These are phyloP conservation scores for Vitis hybrid DNA, from an alignment of 177 flowering plant species.

Conservation along the genomic window DNA sequence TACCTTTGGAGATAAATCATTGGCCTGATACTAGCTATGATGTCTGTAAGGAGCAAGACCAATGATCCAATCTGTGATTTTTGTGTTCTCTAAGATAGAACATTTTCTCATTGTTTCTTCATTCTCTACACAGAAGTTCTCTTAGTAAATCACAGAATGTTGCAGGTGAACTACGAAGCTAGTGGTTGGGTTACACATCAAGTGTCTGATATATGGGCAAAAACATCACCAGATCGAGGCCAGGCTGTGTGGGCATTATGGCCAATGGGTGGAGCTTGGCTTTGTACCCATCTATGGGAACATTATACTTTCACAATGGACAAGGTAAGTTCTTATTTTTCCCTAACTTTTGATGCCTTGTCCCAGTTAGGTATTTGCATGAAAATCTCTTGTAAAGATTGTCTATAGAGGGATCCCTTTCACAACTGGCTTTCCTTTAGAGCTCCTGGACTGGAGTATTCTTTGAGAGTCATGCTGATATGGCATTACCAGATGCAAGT, in stretches of 20 bases:
- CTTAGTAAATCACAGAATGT: conserved; percentile 18
- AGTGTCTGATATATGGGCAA: conserved; percentile 91
- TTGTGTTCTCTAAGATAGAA: neutral
- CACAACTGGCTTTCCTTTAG: neutral
- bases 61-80: neutral
- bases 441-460: conserved; percentile 1
- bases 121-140: conserved; percentile 2
- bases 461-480: neutral
- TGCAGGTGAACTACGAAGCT: conserved; percentile 84
- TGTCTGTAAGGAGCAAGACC: no score
- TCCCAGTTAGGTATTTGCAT: neutral
- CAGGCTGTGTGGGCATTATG: conserved; percentile 88
- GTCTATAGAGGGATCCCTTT: neutral
- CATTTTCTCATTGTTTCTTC: neutral
- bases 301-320: conserved; percentile 83
- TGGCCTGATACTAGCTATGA: no score
- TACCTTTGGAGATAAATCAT: neutral
- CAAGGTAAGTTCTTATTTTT: conserved; percentile 49
- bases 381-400: neutral
- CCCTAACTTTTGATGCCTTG: neutral
- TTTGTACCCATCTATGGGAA: conserved; percentile 95
- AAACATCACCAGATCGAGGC: conserved; percentile 84
- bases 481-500: neutral
- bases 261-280: conserved; percentile 99
- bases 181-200: conserved; percentile 98